A percentile compares a stretch with the other conserved stretches of the same genome.
phyloP scores from a whole-genome alignment of 78 protist genomes.

The Guillardia theta region DNA sequence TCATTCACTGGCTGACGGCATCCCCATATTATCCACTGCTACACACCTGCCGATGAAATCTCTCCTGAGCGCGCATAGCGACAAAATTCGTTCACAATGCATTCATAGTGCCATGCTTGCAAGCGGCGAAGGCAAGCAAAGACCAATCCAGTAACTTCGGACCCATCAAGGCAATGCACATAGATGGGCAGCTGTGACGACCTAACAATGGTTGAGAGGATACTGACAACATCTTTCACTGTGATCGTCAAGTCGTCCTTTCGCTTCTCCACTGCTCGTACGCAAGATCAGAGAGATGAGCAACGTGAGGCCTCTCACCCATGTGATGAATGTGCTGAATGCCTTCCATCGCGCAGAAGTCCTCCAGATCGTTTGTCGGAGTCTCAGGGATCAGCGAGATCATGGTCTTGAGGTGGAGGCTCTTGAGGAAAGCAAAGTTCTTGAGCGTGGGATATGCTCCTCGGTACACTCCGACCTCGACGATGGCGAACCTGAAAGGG shows the following conservation, averaged over 20 bases:
- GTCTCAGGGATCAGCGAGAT: constrained; percentile 60
- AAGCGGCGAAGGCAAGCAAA: constrained; percentile 53
- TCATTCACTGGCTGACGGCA: not conserved
- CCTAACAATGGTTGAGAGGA: not conserved
- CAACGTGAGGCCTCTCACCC: not conserved
- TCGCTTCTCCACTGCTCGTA: not conserved
- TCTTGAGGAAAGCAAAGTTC: constrained; percentile 45
- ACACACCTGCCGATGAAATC: not conserved
- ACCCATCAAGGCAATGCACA: constrained; percentile 71
- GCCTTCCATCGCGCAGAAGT: constrained; percentile 9
- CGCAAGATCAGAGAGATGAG: not conserved
- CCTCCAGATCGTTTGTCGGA: constrained; percentile 6
- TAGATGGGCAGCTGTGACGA: not conserved
- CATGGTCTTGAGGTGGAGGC: constrained; percentile 47
- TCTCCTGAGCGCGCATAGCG: not conserved
- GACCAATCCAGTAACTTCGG: constrained; percentile 33
- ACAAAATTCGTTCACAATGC: not conserved
- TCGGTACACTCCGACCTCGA: constrained; percentile 54
- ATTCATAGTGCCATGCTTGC: constrained; percentile 21
- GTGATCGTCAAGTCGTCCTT: not conserved
- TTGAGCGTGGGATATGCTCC: constrained; percentile 61
- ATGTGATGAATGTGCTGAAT: not conserved
- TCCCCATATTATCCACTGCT: not conserved
- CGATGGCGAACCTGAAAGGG: constrained; percentile 49
- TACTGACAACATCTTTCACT: not conserved